Evolutionary conservation across 805 yeast species (phyloP), one percentile per base, ranked within the genome.

Genomic region (Sungouiozyma ichnusensis): DNA sequence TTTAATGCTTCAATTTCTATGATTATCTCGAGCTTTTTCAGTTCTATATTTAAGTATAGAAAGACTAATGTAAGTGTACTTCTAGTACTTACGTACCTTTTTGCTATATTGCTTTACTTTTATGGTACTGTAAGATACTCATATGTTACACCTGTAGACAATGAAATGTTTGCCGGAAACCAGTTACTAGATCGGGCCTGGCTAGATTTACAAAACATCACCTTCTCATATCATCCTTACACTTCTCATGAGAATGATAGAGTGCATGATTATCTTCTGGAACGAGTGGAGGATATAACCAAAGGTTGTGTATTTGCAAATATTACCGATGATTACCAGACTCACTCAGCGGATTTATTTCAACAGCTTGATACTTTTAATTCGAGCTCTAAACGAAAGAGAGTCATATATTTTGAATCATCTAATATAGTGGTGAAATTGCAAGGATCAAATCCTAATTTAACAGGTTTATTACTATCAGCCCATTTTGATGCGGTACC

Each of bases 401-500:
- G 77, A 42, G 70, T 83, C 11, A 66, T 77, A n/a, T 86, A 83
- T 63, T 88, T 75, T 55, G 95, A 88, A 59, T 77, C 90, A 41
- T 76, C 84, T 47, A 88, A 88, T 54, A 65, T 88, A n/a, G 53
- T 85, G 34, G 95, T 80, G 6, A 77, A 82, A 54, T 62, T 88
- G 33, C 71, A 77, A 52, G 96, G 96, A 19, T 56, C 67, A 13
- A 65, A 81, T 40, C 64, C 71, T 1, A 51, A 63, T 0, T 62
- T 82, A 39, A 81, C 82, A 1, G 94, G 87, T 1, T 60, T 87
- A 3, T 62, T 87, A 35, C 57, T 88, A 3, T 81, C 92, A 51
- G 87, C 96, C 4, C 97, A 88, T 64, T 88, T 67, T 53, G 97
- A 87, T 63, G 77, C 90, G 6, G 96, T 87, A 6, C 94, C 95